Evolutionary conservation across 2,329 filamentous ascomycete genomes (phyloP).

Genomic region (Moelleriella libera): DNA sequence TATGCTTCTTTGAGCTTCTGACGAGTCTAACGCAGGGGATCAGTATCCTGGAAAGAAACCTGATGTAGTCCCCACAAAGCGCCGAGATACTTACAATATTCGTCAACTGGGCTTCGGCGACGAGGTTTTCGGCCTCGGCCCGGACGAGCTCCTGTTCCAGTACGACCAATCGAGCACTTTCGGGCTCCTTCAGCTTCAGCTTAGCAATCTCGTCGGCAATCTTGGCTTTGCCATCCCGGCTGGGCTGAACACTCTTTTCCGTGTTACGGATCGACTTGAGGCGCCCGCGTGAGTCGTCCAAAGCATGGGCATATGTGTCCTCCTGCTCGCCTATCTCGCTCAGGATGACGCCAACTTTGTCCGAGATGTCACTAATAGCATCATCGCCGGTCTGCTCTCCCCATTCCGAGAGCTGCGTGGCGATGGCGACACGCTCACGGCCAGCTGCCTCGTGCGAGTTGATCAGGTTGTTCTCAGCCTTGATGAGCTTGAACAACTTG

Average conservation of each 20-base stretch:
- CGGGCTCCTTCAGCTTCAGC: conserved; percentile 83
- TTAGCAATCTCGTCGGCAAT: conserved; percentile 85
- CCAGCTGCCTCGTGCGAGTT: conserved; percentile 71
- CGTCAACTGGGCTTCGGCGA: conserved; percentile 90
- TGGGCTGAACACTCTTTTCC: conserved; percentile 88
- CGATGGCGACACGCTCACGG: conserved; percentile 72
- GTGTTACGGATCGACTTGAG: conserved; percentile 93
- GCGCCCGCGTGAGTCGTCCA: conserved; percentile 71
- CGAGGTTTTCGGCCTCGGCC: conserved; percentile 88
- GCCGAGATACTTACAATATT: conserved; percentile 56
- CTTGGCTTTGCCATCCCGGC: conserved; percentile 74
- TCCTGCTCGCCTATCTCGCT: conserved; percentile 92
- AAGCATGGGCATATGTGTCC: conserved; percentile 67
- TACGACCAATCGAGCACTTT: conserved; percentile 64
- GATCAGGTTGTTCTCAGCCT: conserved; percentile 84
- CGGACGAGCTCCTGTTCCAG: conserved; percentile 94
- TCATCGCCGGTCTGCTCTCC: conserved; percentile 85
- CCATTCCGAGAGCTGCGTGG: conserved; percentile 89
- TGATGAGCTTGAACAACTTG: conserved; percentile 83
- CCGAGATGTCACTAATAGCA: conserved; percentile 73
- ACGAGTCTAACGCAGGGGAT: conserved; percentile 48
- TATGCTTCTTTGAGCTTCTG: conserved; percentile 95
- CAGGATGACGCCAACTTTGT: conserved; percentile 88
- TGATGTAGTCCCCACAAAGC: no score
- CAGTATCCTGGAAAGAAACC: no score